Evolutionary conservation across 495 filamentous ascomycete genomes (phyloP), one percentile per base, ranked within the genome.

Genomic region (Penicillium malachiteum): DNA sequence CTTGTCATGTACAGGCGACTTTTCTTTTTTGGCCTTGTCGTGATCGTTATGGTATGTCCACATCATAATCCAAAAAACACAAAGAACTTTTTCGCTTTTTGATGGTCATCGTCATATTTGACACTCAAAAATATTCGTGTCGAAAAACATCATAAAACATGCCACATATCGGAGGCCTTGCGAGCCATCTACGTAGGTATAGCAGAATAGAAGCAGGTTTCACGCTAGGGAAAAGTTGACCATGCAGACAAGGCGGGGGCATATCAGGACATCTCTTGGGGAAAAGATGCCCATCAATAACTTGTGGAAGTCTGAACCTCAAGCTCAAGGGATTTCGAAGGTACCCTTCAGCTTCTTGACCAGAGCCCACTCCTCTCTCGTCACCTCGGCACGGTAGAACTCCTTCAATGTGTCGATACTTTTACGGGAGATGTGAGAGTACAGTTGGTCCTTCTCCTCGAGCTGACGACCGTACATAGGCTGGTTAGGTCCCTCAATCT

Each of bases 391-490:
- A 41, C 92, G 80, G 76, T 96, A 99, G 75, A 92, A 96, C 64
- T 96, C 90, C 81, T 99, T 99, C 49, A 99, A 82, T 30, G 85
- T 90, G 73, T 99, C 91, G 72, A 99, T 97, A 66, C 87, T 92
- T 58, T 81, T 77, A 56, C 94, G 83, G 40, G 88, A 92, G 60
- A 99, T 94, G 37, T 86, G 78, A 46, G 87, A 91, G 79, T 96
- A 96, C 31, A 99, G 80, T 14, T 72, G 78, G 71, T 99, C 94
- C 68, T 87, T 88, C 69, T 99, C 93, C 72, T 99, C 94, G 48
- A 97, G 81, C 43, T 99, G 94, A 50, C 94, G 87, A 39, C 94
- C 94, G 69, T 99, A 99, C 53, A 88, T 82, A 11, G 94, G 94
- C 74, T 99, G 94, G 72, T 97, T 93, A 17, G 88, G 75, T 13